Percentiles rank a stretch among this genome's conserved stretches.
Conservation (phyloP, 768 basidiomycete genomes). For the Sarcodon aspratus region DNA sequence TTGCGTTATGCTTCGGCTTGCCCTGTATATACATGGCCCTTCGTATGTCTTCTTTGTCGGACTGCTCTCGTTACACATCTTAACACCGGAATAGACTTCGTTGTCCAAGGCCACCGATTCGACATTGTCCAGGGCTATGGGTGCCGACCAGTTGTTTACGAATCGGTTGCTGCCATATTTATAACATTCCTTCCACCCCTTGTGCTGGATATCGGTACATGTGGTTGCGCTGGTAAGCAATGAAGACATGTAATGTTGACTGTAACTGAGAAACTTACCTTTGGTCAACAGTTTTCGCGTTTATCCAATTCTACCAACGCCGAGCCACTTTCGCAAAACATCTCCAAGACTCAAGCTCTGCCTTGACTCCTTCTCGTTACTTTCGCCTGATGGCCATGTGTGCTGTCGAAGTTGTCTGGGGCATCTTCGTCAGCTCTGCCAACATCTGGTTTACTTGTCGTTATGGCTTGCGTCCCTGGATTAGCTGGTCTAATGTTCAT, state of each 20-base stretch:
- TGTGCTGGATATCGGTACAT: conserved; percentile 26
- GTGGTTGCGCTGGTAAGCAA: conserved; percentile 34
- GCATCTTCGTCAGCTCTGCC: conserved; percentile 12
- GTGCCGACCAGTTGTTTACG: conserved; percentile 15
- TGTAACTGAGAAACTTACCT: too few relatives aligned
- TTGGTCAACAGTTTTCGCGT: conserved; percentile 14
- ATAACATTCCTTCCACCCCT: conserved; percentile 37
- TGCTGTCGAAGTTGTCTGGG: conserved; percentile 13
- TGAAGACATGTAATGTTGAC: too few relatives aligned
- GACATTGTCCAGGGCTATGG: conserved; percentile 19
- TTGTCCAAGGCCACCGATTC: conserved; percentile 21
- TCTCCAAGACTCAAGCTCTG: conserved; percentile 11
- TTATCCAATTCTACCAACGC: conserved; percentile 19
- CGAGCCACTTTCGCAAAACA: conserved; percentile 23
- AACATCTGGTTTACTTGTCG: conserved; percentile 12
- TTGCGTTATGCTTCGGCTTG: conserved; percentile 11
- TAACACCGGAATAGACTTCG: conserved; percentile 20
- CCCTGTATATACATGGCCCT: conserved; percentile 21
- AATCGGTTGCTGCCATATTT: conserved; percentile 27
- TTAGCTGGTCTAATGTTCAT: conserved; percentile 26
- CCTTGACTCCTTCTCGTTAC: conserved; percentile 20
- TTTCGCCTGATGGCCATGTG: conserved; percentile 27
- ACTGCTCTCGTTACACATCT: too few relatives aligned
- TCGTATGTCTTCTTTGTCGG: conserved; percentile 16
- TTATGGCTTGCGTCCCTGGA: conserved; percentile 19